phyloP scores from a whole-genome alignment of 2,329 filamentous ascomycete species.

The Amylocarpus encephaloides region DNA sequence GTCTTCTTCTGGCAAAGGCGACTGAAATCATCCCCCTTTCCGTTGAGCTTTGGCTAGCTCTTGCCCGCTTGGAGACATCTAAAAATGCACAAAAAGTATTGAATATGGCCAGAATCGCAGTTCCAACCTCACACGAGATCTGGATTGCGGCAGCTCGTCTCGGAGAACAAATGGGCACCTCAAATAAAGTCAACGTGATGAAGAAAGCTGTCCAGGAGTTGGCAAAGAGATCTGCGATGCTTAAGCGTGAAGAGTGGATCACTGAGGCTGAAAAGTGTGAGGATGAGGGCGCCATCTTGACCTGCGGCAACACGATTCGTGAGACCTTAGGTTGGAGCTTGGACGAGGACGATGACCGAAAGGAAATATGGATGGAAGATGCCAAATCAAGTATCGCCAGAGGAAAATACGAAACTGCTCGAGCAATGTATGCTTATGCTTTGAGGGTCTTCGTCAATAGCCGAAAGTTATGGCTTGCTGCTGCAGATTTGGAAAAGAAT shows the following conservation, averaged over 20 bases:
- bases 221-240: slow-evolving; percentile 88
- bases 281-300: slow-evolving; percentile 79
- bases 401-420: slow-evolving; percentile 80
- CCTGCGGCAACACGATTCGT: slow-evolving; percentile 81
- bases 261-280: slow-evolving; percentile 91
- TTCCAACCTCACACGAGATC: slow-evolving; percentile 88
- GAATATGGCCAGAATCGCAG: slow-evolving; percentile 88
- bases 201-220: slow-evolving; percentile 85
- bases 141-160: slow-evolving; percentile 93
- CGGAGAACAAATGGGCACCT: slow-evolving; percentile 79
- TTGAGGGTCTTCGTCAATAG: slow-evolving; percentile 85
- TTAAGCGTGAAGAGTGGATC: slow-evolving; percentile 96
- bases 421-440: slow-evolving; percentile 89
- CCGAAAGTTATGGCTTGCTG: slow-evolving; percentile 82
- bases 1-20: slow-evolving; percentile 84
- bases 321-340: slow-evolving; percentile 90
- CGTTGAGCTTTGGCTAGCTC: slow-evolving; percentile 89
- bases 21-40: slow-evolving; percentile 92
- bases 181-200: slow-evolving; percentile 82
- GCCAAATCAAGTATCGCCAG: slow-evolving; percentile 74
- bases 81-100: slow-evolving; percentile 92
- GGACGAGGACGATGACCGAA: slow-evolving; percentile 93
- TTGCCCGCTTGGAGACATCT: slow-evolving; percentile 81
- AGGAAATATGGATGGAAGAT: slow-evolving; percentile 94
- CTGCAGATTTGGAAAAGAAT: slow-evolving; percentile 83